These are phyloP conservation scores for Macrophomina pseudophaseolina DNA, from an alignment of 2,329 filamentous ascomycete genomes.

Conservation along the genomic window DNA sequence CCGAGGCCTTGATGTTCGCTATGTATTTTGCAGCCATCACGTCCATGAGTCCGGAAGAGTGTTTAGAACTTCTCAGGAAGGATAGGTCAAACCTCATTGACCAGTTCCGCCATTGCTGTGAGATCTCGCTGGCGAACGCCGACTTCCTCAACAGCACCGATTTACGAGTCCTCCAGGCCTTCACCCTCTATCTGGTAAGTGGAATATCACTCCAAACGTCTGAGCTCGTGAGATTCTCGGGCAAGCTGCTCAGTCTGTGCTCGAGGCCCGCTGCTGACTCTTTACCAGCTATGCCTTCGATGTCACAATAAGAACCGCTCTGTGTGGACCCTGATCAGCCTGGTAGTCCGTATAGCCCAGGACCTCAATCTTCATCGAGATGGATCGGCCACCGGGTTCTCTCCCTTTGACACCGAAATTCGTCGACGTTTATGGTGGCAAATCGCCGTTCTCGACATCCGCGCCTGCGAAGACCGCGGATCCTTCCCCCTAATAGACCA, in stretches of 20 bases:
- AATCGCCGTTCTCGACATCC: slow-evolving; percentile 58
- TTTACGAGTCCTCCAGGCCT: slow-evolving; percentile 69
- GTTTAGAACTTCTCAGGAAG: slow-evolving; percentile 59
- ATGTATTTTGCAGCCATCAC: slow-evolving; percentile 41
- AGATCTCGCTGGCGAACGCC: slow-evolving; percentile 64
- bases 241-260: background rate
- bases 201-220: background rate
- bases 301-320: slow-evolving; percentile 55
- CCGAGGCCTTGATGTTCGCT: slow-evolving; percentile 57
- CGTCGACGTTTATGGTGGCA: slow-evolving; percentile 65
- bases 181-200: slow-evolving; percentile 68
- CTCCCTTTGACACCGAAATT: slow-evolving; percentile 64
- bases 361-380: slow-evolving; percentile 68
- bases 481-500: slow-evolving; percentile 24
- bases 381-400: slow-evolving; percentile 56
- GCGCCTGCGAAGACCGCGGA: slow-evolving; percentile 35
- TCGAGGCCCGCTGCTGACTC: background rate
- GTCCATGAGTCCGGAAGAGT: slow-evolving; percentile 64
- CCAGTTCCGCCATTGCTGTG: slow-evolving; percentile 23
- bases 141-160: slow-evolving; percentile 71
- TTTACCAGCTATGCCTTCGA: slow-evolving; percentile 49
- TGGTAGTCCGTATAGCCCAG: slow-evolving; percentile 65
- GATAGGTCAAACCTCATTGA: slow-evolving; percentile 5
- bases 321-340: slow-evolving; percentile 67
- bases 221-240: background rate